A percentile compares a stretch with the other conserved stretches of the same genome.
phyloP scores from a whole-genome alignment of 148 eudicot genomes.

The Tetragonia tetragonoides region DNA sequence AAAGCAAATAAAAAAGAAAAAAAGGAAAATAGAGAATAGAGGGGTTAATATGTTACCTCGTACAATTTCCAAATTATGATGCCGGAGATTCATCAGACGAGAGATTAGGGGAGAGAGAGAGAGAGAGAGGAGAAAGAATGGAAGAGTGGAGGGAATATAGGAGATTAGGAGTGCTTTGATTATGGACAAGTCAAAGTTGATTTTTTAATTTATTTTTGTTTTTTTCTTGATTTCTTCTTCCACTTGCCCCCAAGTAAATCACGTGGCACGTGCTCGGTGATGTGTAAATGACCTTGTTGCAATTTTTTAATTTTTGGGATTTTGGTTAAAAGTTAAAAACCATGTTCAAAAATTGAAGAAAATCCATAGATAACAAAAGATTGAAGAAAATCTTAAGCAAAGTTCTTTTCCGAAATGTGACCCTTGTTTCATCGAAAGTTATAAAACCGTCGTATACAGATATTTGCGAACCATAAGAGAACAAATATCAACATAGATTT shows the following conservation, averaged over 20 bases:
- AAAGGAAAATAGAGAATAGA: neutral
- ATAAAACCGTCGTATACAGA: no score
- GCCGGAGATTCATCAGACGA: neutral
- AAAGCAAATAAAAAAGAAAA: neutral
- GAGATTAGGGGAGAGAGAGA: neutral
- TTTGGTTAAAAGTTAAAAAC: neutral
- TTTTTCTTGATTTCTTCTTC: constrained; percentile 5
- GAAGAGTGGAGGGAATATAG: constrained; percentile 10
- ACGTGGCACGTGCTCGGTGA: constrained; percentile 15
- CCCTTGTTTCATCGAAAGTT: no score
- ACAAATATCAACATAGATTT: no score
- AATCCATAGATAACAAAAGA: no score
- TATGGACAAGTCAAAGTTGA: neutral
- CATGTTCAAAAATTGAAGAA: no score
- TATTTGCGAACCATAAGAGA: no score
- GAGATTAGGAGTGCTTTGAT: neutral
- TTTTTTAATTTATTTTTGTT: neutral
- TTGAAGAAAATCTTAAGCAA: no score
- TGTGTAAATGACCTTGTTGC: neutral
- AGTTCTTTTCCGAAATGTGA: no score
- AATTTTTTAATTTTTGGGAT: no score
- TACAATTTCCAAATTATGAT: neutral
- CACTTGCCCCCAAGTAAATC: neutral
- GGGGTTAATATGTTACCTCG: constrained; percentile 1
- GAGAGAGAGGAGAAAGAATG: neutral